These are phyloP conservation scores for Parascedosporium putredinis DNA, from an alignment of 2,329 filamentous ascomycete species.

Conservation along the genomic window DNA sequence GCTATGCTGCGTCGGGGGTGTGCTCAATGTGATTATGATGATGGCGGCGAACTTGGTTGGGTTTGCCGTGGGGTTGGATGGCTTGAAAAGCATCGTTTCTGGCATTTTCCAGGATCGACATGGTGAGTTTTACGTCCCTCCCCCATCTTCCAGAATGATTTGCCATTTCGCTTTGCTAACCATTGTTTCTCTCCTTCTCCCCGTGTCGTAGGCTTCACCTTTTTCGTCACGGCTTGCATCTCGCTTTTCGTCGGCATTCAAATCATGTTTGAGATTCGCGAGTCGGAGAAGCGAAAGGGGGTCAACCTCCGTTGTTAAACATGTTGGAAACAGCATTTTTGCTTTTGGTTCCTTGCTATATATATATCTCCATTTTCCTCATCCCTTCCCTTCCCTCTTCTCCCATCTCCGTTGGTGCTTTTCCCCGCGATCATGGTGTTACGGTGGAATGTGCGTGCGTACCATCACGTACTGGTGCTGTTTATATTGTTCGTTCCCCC, in stretches of 20 bases:
- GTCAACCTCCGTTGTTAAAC: conserved; percentile 70
- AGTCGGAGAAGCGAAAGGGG: conserved; percentile 72
- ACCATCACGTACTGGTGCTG: too few relatives aligned
- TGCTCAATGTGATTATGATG: conserved; percentile 86
- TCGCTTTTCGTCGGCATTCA: conserved; percentile 77
- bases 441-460: too few relatives aligned
- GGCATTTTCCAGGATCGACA: conserved; percentile 68
- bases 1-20: conserved; percentile 69
- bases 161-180: too few relatives aligned
- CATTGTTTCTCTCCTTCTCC: not conserved
- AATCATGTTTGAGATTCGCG: conserved; percentile 92
- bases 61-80: conserved; percentile 86
- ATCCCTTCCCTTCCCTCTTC: not conserved
- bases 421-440: too few relatives aligned
- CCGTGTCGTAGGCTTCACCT: conserved; percentile 49
- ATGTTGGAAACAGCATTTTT: not conserved
- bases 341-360: not conserved
- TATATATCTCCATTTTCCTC: not conserved
- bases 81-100: conserved; percentile 63
- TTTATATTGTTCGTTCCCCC: too few relatives aligned
- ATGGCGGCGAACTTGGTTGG: conserved; percentile 91
- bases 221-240: conserved; percentile 60
- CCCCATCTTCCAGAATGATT: too few relatives aligned
- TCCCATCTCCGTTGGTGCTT: too few relatives aligned
- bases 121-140: conserved; percentile 41